Conservation (phyloP, 805 yeast species). For the Metschnikowia borealis region DNA sequence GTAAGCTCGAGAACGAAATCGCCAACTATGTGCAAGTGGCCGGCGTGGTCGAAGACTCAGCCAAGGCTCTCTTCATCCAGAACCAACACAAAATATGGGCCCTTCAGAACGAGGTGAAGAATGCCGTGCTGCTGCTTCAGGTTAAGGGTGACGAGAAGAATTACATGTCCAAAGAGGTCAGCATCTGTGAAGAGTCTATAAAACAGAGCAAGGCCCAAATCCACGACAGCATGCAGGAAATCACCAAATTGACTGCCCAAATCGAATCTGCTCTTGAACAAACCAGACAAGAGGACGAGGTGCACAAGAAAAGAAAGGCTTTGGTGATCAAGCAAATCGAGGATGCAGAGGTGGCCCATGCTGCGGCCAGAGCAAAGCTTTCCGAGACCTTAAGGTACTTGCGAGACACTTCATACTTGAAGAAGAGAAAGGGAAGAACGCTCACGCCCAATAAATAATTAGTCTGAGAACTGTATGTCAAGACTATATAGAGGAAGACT, state of each 20-base stretch:
- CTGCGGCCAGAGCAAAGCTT: slow-evolving; percentile 24
- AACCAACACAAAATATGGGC: slow-evolving; percentile 43
- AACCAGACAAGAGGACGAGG: slow-evolving; percentile 19
- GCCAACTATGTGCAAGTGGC: slow-evolving; percentile 22
- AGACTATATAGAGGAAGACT: too few relatives aligned
- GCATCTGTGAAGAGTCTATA: slow-evolving; percentile 48
- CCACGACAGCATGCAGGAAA: slow-evolving; percentile 19
- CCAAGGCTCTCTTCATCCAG: slow-evolving; percentile 23
- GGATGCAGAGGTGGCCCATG: slow-evolving; percentile 22
- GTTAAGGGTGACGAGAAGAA: slow-evolving; percentile 54
- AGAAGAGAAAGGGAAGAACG: slow-evolving; percentile 40
- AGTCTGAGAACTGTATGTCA: too few relatives aligned
- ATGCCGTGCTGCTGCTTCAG: slow-evolving; percentile 40
- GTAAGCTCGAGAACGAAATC: slow-evolving; percentile 26
- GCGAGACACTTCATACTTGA: slow-evolving; percentile 38
- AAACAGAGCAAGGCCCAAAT: slow-evolving; percentile 39
- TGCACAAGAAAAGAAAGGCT: slow-evolving; percentile 21
- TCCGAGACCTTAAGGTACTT: slow-evolving; percentile 33
- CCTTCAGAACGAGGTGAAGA: slow-evolving; percentile 44
- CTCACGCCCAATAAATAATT: slow-evolving; percentile 22
- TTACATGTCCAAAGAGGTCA: slow-evolving; percentile 60
- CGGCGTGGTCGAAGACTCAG: slow-evolving; percentile 19
- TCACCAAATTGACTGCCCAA: slow-evolving; percentile 17
- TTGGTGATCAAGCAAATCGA: slow-evolving; percentile 18
- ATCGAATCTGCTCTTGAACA: slow-evolving; percentile 19